These are phyloP conservation scores for Pulveroboletus sp. DNA, from an alignment of 768 basidiomycete species.

Conservation along the genomic window DNA sequence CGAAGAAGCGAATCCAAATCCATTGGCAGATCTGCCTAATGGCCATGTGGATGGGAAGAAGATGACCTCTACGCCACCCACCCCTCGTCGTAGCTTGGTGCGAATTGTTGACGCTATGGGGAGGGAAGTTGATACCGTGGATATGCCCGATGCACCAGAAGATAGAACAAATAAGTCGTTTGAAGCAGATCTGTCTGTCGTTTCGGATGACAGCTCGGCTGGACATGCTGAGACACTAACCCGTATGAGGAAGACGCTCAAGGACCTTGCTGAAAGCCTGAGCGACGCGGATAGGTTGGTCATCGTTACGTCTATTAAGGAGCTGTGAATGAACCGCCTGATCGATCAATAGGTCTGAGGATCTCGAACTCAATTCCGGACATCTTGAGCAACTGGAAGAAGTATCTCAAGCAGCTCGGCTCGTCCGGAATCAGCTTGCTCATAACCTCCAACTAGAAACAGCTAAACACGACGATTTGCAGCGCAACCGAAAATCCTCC, in stretches of 20 bases:
- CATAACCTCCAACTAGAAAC: conserved; percentile 41
- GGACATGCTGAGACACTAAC: conserved; percentile 51
- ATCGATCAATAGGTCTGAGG: conserved; percentile 36
- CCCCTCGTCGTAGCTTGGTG: conserved; percentile 39
- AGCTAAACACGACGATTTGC: conserved; percentile 34
- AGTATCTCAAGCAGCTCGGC: conserved; percentile 50
- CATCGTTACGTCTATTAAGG: conserved; percentile 3
- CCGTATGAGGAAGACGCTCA: conserved; percentile 57
- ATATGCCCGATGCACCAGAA: conserved; percentile 32
- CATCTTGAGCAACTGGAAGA: conserved; percentile 52
- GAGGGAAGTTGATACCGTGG: conserved; percentile 44
- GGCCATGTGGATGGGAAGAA: conserved; percentile 18
- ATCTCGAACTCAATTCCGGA: conserved; percentile 36
- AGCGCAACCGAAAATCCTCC: conserved; percentile 33
- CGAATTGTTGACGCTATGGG: conserved; percentile 73
- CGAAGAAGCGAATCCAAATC: conserved; percentile 6
- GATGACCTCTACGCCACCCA: conserved; percentile 11
- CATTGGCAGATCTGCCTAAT: conserved; percentile 2
- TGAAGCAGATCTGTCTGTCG: conserved; percentile 19
- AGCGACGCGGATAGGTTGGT: conserved; percentile 56
- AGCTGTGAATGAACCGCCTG: conserved; percentile 3
- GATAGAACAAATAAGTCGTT: conserved; percentile 14
- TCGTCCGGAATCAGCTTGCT: conserved; percentile 45
- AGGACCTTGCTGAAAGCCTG: conserved; percentile 53
- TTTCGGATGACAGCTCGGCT: conserved; percentile 21